Conservation (phyloP, 2,329 filamentous ascomycete genomes). For the Pseudopithomyces chartarum region DNA sequence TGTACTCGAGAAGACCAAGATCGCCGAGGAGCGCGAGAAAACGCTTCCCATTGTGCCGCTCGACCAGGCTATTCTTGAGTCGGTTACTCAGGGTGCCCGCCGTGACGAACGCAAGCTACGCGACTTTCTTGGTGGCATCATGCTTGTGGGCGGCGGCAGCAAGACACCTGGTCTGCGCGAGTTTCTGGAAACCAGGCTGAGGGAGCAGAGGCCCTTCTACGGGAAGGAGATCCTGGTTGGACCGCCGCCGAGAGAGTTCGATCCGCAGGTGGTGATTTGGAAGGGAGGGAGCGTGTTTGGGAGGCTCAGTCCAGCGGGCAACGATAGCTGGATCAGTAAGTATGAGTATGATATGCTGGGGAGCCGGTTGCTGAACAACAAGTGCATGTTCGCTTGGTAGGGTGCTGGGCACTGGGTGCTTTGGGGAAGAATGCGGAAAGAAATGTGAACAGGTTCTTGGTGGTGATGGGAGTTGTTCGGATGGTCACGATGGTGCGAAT, state of each 20-base stretch:
- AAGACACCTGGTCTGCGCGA: slow-evolving; percentile 71
- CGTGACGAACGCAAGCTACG: slow-evolving; percentile 91
- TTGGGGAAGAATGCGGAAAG: background rate
- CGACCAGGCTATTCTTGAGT: slow-evolving; percentile 87
- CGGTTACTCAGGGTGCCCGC: slow-evolving; percentile 83
- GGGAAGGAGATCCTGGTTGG: slow-evolving; percentile 71
- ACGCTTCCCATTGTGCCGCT: slow-evolving; percentile 83
- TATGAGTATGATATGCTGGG: slow-evolving; percentile 89
- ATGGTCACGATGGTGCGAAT: no score
- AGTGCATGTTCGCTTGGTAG: slow-evolving; percentile 50
- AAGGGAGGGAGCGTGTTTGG: slow-evolving; percentile 98
- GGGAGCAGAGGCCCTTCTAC: slow-evolving; percentile 65
- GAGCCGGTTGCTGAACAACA: slow-evolving; percentile 69
- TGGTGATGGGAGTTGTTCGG: no score
- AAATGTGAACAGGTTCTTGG: no score
- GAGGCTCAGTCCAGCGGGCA: slow-evolving; percentile 75
- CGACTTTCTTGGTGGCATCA: slow-evolving; percentile 66
- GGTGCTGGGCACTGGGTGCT: background rate
- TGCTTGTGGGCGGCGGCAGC: slow-evolving; percentile 45
- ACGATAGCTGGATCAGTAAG: slow-evolving; percentile 92
- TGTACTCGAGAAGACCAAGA: slow-evolving; percentile 54
- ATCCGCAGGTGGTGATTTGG: slow-evolving; percentile 97
- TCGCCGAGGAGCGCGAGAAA: slow-evolving; percentile 73
- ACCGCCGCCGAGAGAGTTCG: slow-evolving; percentile 84
- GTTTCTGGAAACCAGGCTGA: slow-evolving; percentile 82